These are phyloP conservation scores for Styphnolobium japonicum DNA, from an alignment of 306 rosid genomes.

Conservation along the genomic window DNA sequence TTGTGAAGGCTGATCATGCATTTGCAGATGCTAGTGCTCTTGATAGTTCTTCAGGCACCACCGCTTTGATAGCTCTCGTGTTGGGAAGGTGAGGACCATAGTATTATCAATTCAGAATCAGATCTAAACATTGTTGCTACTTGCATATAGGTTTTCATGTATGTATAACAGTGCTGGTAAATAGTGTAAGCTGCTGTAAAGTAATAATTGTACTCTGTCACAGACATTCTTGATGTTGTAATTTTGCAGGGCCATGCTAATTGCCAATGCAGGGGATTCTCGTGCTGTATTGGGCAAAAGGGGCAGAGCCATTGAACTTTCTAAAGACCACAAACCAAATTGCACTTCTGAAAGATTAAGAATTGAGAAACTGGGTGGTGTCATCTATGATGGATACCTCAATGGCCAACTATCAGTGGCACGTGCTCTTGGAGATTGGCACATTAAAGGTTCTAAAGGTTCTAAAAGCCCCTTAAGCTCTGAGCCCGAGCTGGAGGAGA, in stretches of 20 bases:
- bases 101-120: not conserved
- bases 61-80: conserved; percentile 44
- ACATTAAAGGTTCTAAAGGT: conserved; percentile 64
- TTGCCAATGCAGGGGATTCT: conserved; percentile 70
- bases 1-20: conserved; percentile 58
- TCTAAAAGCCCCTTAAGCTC: conserved; percentile 60
- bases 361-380: conserved; percentile 73
- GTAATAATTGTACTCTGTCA: conserved; percentile 6
- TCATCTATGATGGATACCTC: conserved; percentile 68
- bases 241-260: conserved; percentile 46
- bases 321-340: conserved; percentile 72
- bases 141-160: not conserved
- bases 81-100: conserved; percentile 47
- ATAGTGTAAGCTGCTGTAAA: not conserved
- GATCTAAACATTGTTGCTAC: not conserved
- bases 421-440: conserved; percentile 77
- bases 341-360: conserved; percentile 67
- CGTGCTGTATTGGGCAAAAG: conserved; percentile 68
- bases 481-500: conserved; percentile 62
- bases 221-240: not conserved
- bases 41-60: conserved; percentile 66
- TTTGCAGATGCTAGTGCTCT: conserved; percentile 53
- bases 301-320: conserved; percentile 66
- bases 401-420: conserved; percentile 74
- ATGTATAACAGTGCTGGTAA: not conserved